phyloP scores from a whole-genome alignment of 2,329 filamentous ascomycete genomes.

The Sporothrix dimorphospora region DNA sequence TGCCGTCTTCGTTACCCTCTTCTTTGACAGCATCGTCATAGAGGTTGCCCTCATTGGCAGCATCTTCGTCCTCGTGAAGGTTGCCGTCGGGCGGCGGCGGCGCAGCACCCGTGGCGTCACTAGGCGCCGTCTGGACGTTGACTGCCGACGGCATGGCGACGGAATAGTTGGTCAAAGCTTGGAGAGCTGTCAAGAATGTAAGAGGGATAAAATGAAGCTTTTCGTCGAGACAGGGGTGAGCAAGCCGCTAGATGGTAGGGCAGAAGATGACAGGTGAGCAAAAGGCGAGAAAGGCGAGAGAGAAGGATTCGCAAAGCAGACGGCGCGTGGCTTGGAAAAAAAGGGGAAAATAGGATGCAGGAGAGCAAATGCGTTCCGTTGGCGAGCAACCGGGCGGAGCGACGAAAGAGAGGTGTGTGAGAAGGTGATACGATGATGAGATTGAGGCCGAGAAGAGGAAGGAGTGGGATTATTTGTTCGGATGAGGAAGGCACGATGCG shows the following conservation, averaged over 20 bases:
- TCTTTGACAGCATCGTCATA: neutral
- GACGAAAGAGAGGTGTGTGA: neutral
- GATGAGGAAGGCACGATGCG: conserved; percentile 17
- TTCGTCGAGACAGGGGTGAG: neutral
- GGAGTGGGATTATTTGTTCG: neutral
- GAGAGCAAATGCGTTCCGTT: neutral
- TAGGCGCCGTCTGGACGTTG: neutral
- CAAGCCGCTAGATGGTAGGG: neutral
- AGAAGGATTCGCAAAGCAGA: neutral
- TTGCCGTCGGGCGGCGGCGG: neutral
- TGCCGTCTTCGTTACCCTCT: neutral
- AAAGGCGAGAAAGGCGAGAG: neutral
- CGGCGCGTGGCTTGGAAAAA: conserved; percentile 12
- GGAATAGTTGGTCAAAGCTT: neutral
- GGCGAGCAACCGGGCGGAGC: neutral
- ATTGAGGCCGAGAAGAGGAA: neutral
- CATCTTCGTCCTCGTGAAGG: too few relatives aligned
- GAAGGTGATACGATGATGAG: neutral
- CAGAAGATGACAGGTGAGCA: neutral
- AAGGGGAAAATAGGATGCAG: too few relatives aligned
- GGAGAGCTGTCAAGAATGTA: neutral
- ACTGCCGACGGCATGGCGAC: neutral
- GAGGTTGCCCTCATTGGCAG: neutral
- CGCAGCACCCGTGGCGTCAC: neutral
- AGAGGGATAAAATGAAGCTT: neutral